Evolutionary conservation across 768 basidiomycete species (phyloP).

Genomic region (Rhizopogon roseolus): DNA sequence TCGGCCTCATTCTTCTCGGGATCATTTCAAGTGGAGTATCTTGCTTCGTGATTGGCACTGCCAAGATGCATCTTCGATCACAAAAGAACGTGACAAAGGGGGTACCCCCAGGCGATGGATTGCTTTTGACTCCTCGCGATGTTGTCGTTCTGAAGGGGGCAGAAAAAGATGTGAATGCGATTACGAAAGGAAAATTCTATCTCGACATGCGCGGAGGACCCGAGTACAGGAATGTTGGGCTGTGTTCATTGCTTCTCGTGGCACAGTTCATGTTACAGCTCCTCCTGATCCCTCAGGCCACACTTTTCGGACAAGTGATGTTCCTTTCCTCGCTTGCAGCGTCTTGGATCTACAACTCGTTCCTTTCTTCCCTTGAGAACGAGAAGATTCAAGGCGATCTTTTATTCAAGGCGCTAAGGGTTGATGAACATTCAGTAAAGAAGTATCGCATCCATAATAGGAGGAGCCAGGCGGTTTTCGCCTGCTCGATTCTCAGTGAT

Average conservation of each 20-base stretch:
- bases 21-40: constrained; percentile 27
- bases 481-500: constrained; percentile 18
- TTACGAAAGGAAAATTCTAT: constrained; percentile 27
- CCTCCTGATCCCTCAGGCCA: constrained; percentile 29
- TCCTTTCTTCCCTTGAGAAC: constrained; percentile 33
- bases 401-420: constrained; percentile 11
- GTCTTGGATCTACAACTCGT: constrained; percentile 33
- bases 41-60: constrained; percentile 26
- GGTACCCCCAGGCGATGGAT: constrained; percentile 27
- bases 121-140: constrained; percentile 18
- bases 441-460: constrained; percentile 19
- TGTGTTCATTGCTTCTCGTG: constrained; percentile 26
- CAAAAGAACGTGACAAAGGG: constrained; percentile 16
- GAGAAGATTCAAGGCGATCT: constrained; percentile 21
- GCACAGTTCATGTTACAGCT: constrained; percentile 29
- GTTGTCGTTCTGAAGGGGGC: constrained; percentile 26
- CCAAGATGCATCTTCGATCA: constrained; percentile 13
- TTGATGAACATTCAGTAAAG: constrained; percentile 4
- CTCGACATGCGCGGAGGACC: constrained; percentile 12
- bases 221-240: constrained; percentile 17
- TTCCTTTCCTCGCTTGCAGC: constrained; percentile 26
- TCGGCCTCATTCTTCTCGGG: constrained; percentile 28
- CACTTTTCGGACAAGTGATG: constrained; percentile 31
- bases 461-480: constrained; percentile 20
- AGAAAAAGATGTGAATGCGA: constrained; percentile 25